These are phyloP conservation scores for Tuber umbilicatum DNA, from an alignment of 495 filamentous ascomycete species.

Conservation along the genomic window DNA sequence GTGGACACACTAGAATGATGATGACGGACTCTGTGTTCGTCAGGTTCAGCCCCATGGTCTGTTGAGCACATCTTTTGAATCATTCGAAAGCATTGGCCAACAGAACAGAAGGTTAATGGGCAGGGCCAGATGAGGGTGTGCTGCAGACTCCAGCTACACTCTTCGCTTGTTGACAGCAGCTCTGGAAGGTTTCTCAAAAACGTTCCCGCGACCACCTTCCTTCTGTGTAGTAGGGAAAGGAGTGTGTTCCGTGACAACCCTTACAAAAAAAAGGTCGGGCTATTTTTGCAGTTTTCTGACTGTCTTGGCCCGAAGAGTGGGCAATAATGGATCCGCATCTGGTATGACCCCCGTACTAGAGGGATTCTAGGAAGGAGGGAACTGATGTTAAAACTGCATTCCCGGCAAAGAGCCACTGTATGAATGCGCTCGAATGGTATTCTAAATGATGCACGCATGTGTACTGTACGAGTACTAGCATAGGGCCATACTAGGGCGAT, in stretches of 20 bases:
- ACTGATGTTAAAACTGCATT: neutral
- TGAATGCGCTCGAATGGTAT: neutral
- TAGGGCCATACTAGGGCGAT: neutral
- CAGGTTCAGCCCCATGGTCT: constrained; percentile 25
- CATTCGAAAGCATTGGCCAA: constrained; percentile 23
- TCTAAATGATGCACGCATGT: neutral
- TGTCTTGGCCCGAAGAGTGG: constrained; percentile 4
- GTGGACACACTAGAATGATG: constrained; percentile 19
- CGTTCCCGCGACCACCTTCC: constrained; percentile 4
- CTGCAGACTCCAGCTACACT: constrained; percentile 4
- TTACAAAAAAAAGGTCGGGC: constrained; percentile 1
- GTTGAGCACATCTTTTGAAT: neutral
- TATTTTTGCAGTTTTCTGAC: constrained; percentile 17
- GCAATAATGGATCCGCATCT: constrained; percentile 23
- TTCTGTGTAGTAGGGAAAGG: constrained; percentile 2
- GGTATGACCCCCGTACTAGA: constrained; percentile 18
- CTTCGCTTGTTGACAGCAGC: constrained; percentile 17
- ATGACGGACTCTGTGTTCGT: constrained; percentile 11
- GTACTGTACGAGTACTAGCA: neutral
- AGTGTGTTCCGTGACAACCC: constrained; percentile 12
- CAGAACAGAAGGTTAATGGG: neutral
- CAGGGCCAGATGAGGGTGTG: constrained; percentile 5
- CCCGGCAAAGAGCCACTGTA: neutral
- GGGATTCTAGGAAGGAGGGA: neutral
- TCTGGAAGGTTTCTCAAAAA: constrained; percentile 7